phyloP scores from a whole-genome alignment of 768 basidiomycete species.

The Peribolospora kevripleyi region DNA sequence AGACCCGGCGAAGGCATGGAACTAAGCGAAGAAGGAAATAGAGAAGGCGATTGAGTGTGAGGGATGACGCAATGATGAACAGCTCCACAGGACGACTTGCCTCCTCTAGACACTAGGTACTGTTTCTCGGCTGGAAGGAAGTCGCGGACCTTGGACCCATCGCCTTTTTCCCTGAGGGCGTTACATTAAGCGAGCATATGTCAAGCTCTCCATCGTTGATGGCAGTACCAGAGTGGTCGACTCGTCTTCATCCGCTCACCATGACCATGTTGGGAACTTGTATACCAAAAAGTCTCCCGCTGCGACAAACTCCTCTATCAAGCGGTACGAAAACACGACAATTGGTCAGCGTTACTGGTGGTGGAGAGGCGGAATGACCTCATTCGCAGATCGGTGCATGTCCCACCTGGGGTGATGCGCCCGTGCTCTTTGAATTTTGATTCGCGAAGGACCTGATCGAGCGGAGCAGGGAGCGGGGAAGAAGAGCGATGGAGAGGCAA shows the following conservation, averaged over 20 bases:
- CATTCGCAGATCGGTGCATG: not conserved
- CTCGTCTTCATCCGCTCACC: conserved; percentile 29
- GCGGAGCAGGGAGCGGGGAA: too few species aligned
- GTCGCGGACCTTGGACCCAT: conserved; percentile 57
- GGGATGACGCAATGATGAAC: not conserved
- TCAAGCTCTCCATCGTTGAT: not conserved
- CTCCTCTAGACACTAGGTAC: conserved; percentile 75
- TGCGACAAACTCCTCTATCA: conserved; percentile 85
- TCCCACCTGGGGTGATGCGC: conserved; percentile 23
- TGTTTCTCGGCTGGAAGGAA: conserved; percentile 91
- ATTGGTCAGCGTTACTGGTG: not conserved
- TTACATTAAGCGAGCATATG: conserved; percentile 3
- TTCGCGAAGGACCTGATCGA: conserved; percentile 63
- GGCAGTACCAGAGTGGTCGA: not conserved
- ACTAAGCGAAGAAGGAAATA: conserved; percentile 23
- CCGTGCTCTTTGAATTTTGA: conserved; percentile 99
- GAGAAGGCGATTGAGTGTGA: not conserved
- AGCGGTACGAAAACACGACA: not conserved
- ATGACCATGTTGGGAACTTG: conserved; percentile 97
- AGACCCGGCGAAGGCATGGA: conserved; percentile 81
- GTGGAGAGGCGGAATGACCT: not conserved
- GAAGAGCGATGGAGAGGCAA: not conserved
- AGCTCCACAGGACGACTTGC: conserved; percentile 14
- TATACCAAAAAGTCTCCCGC: conserved; percentile 92
- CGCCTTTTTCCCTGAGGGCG: conserved; percentile 62